Percentiles rank a stretch among this genome's conserved stretches.
These are phyloP conservation scores for Chloroidium sp. DNA, from an alignment of 163 green algal species.

Conservation along the genomic window DNA sequence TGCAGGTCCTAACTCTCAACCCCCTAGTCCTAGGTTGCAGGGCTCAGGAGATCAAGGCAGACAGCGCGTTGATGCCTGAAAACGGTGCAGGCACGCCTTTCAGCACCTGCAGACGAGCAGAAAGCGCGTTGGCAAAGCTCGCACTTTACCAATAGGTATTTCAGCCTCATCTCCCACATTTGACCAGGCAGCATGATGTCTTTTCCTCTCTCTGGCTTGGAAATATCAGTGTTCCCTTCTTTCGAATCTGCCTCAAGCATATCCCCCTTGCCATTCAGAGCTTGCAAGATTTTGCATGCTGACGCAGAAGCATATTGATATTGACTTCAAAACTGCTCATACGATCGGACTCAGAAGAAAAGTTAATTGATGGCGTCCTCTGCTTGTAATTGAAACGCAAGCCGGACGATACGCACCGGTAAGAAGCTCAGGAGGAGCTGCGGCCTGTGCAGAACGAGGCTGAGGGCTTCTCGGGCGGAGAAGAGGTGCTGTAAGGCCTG, in stretches of 20 bases:
- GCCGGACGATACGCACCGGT: not conserved
- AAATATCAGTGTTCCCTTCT: no score
- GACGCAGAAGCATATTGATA: not conserved
- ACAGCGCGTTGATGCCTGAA: constrained; percentile 33
- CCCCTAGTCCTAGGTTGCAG: not conserved
- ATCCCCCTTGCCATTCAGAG: not conserved
- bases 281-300: not conserved
- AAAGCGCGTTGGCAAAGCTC: not conserved
- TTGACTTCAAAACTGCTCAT: not conserved
- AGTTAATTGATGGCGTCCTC: constrained; percentile 3
- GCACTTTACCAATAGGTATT: not conserved
- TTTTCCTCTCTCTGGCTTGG: no score
- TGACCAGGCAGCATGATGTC: not conserved
- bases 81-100: constrained; percentile 39
- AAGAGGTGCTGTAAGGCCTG: constrained; percentile 9
- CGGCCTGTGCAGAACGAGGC: not conserved
- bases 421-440: constrained; percentile 9
- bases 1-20: not conserved
- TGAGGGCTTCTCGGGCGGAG: constrained; percentile 11
- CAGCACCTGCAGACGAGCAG: constrained; percentile 14
- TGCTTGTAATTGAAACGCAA: not conserved
- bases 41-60: constrained; percentile 3
- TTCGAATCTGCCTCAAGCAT: not conserved
- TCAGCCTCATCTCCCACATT: not conserved
- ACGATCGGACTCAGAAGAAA: not conserved